Conservation (phyloP, 2,329 filamentous ascomycete species). For the Aspergillus sp. region DNA sequence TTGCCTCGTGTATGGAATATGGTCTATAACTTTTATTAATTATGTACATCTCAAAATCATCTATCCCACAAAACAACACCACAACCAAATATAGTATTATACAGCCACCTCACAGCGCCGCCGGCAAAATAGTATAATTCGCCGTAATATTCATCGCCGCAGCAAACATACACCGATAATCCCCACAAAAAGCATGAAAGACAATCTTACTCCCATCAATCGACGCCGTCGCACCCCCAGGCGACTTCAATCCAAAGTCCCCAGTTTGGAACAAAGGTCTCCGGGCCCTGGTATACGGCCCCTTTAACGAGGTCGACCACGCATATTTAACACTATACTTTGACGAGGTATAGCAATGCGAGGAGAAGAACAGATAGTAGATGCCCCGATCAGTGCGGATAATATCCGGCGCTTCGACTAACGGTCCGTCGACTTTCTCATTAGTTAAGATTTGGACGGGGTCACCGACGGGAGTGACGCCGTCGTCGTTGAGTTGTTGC, state of each 20-base stretch:
- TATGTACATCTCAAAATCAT: too few species aligned
- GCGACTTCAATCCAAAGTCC: constrained; percentile 28
- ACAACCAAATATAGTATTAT: background rate
- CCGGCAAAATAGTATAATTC: constrained; percentile 6
- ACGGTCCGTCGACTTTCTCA: constrained; percentile 61
- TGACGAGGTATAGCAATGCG: constrained; percentile 57
- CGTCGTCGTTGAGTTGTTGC: constrained; percentile 46
- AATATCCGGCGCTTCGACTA: constrained; percentile 62
- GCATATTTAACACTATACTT: constrained; percentile 63
- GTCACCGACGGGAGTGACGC: constrained; percentile 53
- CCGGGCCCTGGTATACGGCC: constrained; percentile 37
- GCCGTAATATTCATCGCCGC: constrained; percentile 26
- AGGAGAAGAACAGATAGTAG: constrained; percentile 64
- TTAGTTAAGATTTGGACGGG: constrained; percentile 61
- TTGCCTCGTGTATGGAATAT: too few species aligned
- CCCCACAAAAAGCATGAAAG: constrained; percentile 33
- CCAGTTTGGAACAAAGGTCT: constrained; percentile 36
- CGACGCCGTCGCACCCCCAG: constrained; percentile 31
- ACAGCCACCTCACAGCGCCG: background rate
- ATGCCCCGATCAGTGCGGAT: constrained; percentile 37
- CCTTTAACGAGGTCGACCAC: constrained; percentile 42
- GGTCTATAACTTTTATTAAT: too few species aligned
- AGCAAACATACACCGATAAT: constrained; percentile 29
- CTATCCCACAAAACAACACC: too few species aligned
- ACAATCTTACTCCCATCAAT: constrained; percentile 30